A percentile compares a stretch with the other conserved stretches of the same genome.
Conservation (phyloP, 108 stramenopile genomes). For the Cyclotella sp. region DNA sequence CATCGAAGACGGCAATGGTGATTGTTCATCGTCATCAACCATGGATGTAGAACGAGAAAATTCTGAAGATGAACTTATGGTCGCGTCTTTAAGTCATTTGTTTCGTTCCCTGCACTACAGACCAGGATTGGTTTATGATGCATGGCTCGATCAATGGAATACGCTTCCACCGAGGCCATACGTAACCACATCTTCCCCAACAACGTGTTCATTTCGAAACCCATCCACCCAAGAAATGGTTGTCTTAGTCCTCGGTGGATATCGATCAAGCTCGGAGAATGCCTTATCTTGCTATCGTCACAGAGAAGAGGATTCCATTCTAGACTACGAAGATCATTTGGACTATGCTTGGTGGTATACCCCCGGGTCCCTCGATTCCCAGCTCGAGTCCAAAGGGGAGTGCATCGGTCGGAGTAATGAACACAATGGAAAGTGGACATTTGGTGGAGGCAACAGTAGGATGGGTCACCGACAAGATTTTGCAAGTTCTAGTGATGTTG, state of each 20-base stretch:
- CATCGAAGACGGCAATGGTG: neutral
- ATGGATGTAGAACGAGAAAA: conserved; percentile 21
- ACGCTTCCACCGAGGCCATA: conserved; percentile 27
- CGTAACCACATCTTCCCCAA: conserved; percentile 41
- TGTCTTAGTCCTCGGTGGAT: conserved; percentile 38
- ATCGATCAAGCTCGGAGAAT: conserved; percentile 42
- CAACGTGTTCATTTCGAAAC: conserved; percentile 25
- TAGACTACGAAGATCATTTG: conserved; percentile 43
- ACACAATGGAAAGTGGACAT: conserved; percentile 23
- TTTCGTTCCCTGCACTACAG: conserved; percentile 28
- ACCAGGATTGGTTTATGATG: conserved; percentile 37
- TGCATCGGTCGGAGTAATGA: neutral
- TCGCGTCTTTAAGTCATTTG: conserved; percentile 1
- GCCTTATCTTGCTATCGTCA: conserved; percentile 29
- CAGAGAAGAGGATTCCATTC: conserved; percentile 34
- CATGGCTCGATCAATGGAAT: conserved; percentile 22
- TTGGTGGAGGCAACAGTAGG: conserved; percentile 34
- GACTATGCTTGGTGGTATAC: conserved; percentile 29
- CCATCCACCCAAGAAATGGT: neutral
- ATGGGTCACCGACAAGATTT: conserved; percentile 25
- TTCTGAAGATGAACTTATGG: conserved; percentile 9
- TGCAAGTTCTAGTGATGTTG: conserved; percentile 22
- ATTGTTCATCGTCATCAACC: conserved; percentile 8
- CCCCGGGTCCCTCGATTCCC: neutral
- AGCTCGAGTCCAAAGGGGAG: neutral